These are phyloP conservation scores for Boletus barrowsii DNA, from an alignment of 768 basidiomycete genomes.

Conservation along the genomic window DNA sequence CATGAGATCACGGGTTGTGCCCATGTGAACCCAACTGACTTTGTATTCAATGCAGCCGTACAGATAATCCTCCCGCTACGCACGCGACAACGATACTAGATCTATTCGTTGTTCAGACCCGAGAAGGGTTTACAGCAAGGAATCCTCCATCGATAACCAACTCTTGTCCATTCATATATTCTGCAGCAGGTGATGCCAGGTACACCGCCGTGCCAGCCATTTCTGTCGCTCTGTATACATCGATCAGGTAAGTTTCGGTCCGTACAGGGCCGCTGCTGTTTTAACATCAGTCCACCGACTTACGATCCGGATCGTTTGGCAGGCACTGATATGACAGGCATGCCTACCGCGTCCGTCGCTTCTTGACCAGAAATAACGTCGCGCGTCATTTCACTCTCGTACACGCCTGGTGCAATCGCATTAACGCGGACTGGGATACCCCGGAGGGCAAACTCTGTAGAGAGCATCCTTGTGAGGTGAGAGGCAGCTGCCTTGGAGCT, in stretches of 20 bases:
- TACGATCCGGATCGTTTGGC: slow-evolving; percentile 63
- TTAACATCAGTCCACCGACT: slow-evolving; percentile 30
- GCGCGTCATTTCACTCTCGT: slow-evolving; percentile 73
- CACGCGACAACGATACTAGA: no score
- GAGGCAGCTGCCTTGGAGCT: slow-evolving; percentile 75
- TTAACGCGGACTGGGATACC: slow-evolving; percentile 68
- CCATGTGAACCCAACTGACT: neutral
- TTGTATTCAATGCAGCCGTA: neutral
- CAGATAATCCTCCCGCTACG: neutral
- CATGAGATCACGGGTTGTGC: neutral
- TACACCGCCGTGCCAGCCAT: slow-evolving; percentile 78
- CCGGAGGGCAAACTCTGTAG: slow-evolving; percentile 73
- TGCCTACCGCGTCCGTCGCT: slow-evolving; percentile 52
- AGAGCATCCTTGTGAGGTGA: slow-evolving; percentile 72
- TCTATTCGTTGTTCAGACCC: slow-evolving; percentile 24
- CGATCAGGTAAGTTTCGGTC: slow-evolving; percentile 1
- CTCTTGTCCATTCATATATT: slow-evolving; percentile 77
- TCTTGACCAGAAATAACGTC: slow-evolving; percentile 44
- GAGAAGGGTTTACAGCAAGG: slow-evolving; percentile 67
- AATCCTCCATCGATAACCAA: slow-evolving; percentile 76
- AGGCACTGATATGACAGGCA: slow-evolving; percentile 61
- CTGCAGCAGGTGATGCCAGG: slow-evolving; percentile 68
- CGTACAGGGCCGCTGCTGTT: neutral
- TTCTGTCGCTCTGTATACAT: slow-evolving; percentile 53
- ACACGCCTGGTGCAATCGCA: slow-evolving; percentile 73